Conservation (phyloP, 768 basidiomycete genomes). For the Pluteus cervinus region DNA sequence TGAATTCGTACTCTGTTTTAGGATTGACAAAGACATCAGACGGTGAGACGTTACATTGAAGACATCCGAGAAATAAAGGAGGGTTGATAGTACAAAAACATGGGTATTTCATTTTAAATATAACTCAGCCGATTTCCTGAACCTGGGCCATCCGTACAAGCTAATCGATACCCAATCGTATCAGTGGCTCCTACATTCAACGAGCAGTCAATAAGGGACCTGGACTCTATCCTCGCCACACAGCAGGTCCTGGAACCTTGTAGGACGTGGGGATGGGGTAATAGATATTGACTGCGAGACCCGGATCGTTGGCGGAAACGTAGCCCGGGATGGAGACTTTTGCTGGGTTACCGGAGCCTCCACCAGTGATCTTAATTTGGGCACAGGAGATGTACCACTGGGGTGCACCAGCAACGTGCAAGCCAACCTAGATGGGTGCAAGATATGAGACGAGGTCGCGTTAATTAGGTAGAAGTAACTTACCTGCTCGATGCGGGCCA, state of each 20-base stretch:
- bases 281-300: slow-evolving; percentile 38
- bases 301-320: slow-evolving; percentile 32
- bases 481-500: slow-evolving; percentile 28
- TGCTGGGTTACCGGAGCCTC: slow-evolving; percentile 35
- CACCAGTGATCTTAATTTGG: slow-evolving; percentile 37
- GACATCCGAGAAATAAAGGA: too few species aligned
- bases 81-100: too few species aligned
- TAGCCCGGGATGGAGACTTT: slow-evolving; percentile 48
- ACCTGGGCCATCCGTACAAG: too few species aligned
- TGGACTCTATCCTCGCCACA: slow-evolving; percentile 17
- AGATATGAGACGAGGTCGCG: neutral
- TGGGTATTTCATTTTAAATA: too few species aligned
- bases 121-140: too few species aligned
- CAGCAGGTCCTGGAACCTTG: slow-evolving; percentile 21
- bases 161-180: too few species aligned
- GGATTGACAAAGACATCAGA: too few species aligned
- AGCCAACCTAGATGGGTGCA: slow-evolving; percentile 24
- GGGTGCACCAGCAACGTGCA: slow-evolving; percentile 39
- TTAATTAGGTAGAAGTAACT: neutral
- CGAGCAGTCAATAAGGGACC: too few species aligned
- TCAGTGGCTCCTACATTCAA: too few species aligned
- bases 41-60: too few species aligned
- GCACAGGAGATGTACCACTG: slow-evolving; percentile 46
- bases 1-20: too few species aligned
- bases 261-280: slow-evolving; percentile 25